Evolutionary conservation across 2,329 filamentous ascomycete genomes (phyloP).

Genomic region (Aspergillus ibericus): DNA sequence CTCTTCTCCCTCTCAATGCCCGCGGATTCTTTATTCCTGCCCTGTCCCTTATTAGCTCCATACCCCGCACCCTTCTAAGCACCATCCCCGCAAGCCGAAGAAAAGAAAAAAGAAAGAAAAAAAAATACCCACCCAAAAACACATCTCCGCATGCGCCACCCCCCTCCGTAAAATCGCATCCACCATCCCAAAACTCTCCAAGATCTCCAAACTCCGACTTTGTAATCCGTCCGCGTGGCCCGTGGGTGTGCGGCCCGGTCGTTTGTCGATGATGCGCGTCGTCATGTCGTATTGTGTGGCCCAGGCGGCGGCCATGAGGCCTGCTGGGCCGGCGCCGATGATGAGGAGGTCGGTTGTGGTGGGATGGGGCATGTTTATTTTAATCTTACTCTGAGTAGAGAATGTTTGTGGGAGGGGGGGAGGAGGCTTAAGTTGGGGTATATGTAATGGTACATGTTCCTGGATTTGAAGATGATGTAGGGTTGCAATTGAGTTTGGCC

Average conservation of each 20-base stretch:
- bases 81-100: too few species aligned
- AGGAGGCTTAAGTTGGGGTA: too few species aligned
- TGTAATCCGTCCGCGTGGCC: slow-evolving; percentile 58
- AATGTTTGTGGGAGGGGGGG: too few species aligned
- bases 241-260: slow-evolving; percentile 19
- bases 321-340: slow-evolving; percentile 5
- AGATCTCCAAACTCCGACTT: slow-evolving; percentile 68
- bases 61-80: too few species aligned
- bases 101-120: too few species aligned
- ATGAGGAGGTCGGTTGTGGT: slow-evolving; percentile 1
- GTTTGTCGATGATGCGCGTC: slow-evolving; percentile 23
- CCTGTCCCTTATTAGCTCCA: not conserved
- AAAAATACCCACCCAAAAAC: slow-evolving; percentile 16
- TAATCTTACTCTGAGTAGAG: too few species aligned
- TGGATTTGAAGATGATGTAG: not conserved
- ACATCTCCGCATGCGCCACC: slow-evolving; percentile 9
- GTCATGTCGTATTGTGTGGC: slow-evolving; percentile 17
- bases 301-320: slow-evolving; percentile 21
- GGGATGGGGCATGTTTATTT: not conserved
- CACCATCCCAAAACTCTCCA: slow-evolving; percentile 67
- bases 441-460: not conserved
- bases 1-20: slow-evolving; percentile 10
- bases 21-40: slow-evolving; percentile 3
- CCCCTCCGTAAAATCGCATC: slow-evolving; percentile 8
- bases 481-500: not conserved